Evolutionary conservation across 1,284 basidiomycete genomes (phyloP), one percentile per base, ranked within the genome.

Genomic region (Grifola frondosa): DNA sequence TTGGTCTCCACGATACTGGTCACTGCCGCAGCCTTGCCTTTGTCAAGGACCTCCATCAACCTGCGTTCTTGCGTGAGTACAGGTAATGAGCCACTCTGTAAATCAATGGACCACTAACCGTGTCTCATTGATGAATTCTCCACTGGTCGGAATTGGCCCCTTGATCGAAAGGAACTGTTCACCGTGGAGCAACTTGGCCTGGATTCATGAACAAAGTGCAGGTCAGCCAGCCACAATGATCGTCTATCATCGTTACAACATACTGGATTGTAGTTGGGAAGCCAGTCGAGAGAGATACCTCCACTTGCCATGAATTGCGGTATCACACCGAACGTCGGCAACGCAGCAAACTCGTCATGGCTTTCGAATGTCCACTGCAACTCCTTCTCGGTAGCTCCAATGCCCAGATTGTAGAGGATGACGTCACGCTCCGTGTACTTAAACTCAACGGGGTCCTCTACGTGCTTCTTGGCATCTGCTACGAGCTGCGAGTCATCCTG

Each of bases 161-260:
- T 91, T 89, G 68, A 99, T 93, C 50, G 83, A 76, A 49, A 99
- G 73, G 67, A 92, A 98, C 64, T 99, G 97, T 67, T 99, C 96
- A 46, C 96, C 96, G 67, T 99, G 97, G 21, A 99, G 77, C n/a
- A 99, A 75, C 71, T 94, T 97, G 49, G 93, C 91, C 79, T 91
- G 56, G 6, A 41, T 21, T 26, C 16, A 19, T 30, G 16, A 32
- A 22, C 15, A 19, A 5, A 11, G 37, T 6, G 25, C 16, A n/a
- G 28, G 26, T 22, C 21, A 44, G 40, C 25, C 30, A 11, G 10
- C 24, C 17, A 23, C 22, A 40, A 13, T 12, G 19, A 31, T 8
- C 8, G 21, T 13, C 19, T 15, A 28, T 13, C 19, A 30, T 16
- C 6, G 16, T 15, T 13, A 35, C 32, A 28, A 68, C 78, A 40